phyloP scores from a whole-genome alignment of 2,329 filamentous ascomycete species.

The Claviceps sp. region DNA sequence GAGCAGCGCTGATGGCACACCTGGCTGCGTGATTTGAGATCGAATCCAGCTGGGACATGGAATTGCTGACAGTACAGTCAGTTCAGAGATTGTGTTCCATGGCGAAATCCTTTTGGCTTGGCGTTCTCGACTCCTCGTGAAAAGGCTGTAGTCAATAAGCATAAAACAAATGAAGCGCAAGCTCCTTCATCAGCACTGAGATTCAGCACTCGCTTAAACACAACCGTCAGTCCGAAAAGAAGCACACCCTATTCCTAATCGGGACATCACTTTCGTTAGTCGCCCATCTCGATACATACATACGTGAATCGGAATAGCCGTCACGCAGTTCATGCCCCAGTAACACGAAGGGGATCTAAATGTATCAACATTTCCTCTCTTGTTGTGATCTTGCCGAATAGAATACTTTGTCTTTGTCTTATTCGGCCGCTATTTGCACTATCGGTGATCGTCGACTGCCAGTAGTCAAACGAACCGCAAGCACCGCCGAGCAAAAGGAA shows the following conservation, averaged over 20 bases:
- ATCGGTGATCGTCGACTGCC: too few relatives aligned
- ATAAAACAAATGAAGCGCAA: not conserved
- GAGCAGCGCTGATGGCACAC: not conserved
- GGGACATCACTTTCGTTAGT: not conserved
- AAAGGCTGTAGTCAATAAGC: not conserved
- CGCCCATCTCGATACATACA: not conserved
- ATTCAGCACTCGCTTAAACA: not conserved
- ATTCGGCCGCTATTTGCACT: not conserved
- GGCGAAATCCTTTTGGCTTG: not conserved
- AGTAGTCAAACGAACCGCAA: too few relatives aligned
- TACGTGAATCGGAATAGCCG: not conserved
- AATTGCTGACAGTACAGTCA: not conserved
- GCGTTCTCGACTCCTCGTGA: not conserved
- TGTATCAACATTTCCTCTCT: not conserved
- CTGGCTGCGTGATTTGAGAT: not conserved
- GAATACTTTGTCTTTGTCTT: not conserved
- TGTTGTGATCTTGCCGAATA: not conserved
- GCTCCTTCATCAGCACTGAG: not conserved
- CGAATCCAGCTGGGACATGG: not conserved
- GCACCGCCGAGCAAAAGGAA: too few relatives aligned
- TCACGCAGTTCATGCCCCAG: not conserved
- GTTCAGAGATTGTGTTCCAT: not conserved
- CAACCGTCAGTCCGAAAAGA: not conserved
- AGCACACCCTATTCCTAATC: not conserved
- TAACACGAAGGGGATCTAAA: not conserved